Evolutionary conservation across 1,284 basidiomycete species (phyloP), one percentile per base, ranked within the genome.

Genomic region (Leucoagaricus sp.): DNA sequence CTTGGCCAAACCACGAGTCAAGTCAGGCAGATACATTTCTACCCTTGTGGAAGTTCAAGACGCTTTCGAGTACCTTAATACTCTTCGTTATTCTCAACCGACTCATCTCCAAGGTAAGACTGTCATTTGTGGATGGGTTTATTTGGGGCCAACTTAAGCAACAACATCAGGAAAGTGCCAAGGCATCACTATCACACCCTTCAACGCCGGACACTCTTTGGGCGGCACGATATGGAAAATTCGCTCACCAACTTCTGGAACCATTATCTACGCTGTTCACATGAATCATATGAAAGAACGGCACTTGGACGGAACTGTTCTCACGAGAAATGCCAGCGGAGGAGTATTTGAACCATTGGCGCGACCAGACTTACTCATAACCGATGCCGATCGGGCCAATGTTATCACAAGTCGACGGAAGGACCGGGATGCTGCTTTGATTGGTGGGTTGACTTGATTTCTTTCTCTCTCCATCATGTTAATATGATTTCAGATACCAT

Each of bases 151-250:
- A 29, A 48, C 15, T 48, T 9, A 44, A 8, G 31, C n/a, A 21
- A 4, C 8, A 19, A 7, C 12, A 25, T 15, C 21, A 93, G 93
- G 92, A 47, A 93, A 93, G 74, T 91, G 90, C 63, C 92, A 94
- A 68, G 92, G 93, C 51, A 78, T 98, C 61, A 96, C 96, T 0
- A 90, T 99, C 60, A 97, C 96, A 15, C 96, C 97, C 0, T 98
- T 97, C 77, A 92, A 93, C 62, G 93, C 95, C 10, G 97, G 97
- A 0, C 96, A 98, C 71, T 93, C 94, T 0, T 84, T 99, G 17
- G 97, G 97, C 63, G 97, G 96, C 49, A 95, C 96, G 2, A 91
- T 99, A 62, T 99, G 96, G 96, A 98, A 98, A 71, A 91, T 99
- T 59, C 89, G 97, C 36, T 98, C 95, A 1, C 96, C 97, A 1